Evolutionary conservation across 148 eudicot species (phyloP).

Genomic region (Talinum fruticosum): DNA sequence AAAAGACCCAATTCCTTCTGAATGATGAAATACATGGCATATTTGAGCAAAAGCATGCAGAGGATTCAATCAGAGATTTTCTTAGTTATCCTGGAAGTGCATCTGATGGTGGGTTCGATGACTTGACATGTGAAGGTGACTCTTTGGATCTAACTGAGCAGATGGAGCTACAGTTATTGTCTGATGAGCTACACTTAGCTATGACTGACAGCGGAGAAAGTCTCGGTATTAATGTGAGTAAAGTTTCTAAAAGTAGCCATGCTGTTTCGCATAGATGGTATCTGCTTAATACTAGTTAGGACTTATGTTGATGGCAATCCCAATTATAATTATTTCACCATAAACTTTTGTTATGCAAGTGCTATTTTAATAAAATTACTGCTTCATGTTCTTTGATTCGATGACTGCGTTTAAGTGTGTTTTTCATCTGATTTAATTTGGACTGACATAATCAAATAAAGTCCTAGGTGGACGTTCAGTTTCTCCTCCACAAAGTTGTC

Average conservation of each 20-base stretch:
- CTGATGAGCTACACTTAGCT: constrained; percentile 43
- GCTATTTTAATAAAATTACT: neutral
- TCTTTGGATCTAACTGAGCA: constrained; percentile 33
- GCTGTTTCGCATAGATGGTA: neutral
- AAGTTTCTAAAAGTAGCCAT: neutral
- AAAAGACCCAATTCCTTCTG: constrained; percentile 18
- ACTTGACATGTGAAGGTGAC: constrained; percentile 32
- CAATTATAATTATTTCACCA: too few relatives aligned
- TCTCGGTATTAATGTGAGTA: constrained; percentile 45
- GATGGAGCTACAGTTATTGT: constrained; percentile 40
- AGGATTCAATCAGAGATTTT: constrained; percentile 31
- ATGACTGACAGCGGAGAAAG: constrained; percentile 40
- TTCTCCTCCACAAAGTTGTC: too few relatives aligned
- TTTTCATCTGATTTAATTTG: too few relatives aligned
- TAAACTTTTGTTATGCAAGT: too few relatives aligned
- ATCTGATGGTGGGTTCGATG: constrained; percentile 34
- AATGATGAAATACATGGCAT: constrained; percentile 23
- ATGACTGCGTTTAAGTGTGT: neutral
- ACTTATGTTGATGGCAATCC: too few relatives aligned
- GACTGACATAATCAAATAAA: too few relatives aligned
- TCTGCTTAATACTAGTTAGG: too few relatives aligned
- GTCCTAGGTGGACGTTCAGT: too few relatives aligned
- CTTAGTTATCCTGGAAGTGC: constrained; percentile 25
- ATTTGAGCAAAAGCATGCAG: constrained; percentile 24
- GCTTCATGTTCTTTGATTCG: neutral